These are phyloP conservation scores for Lyophyllum atratum DNA, from an alignment of 768 basidiomycete genomes.

Conservation along the genomic window DNA sequence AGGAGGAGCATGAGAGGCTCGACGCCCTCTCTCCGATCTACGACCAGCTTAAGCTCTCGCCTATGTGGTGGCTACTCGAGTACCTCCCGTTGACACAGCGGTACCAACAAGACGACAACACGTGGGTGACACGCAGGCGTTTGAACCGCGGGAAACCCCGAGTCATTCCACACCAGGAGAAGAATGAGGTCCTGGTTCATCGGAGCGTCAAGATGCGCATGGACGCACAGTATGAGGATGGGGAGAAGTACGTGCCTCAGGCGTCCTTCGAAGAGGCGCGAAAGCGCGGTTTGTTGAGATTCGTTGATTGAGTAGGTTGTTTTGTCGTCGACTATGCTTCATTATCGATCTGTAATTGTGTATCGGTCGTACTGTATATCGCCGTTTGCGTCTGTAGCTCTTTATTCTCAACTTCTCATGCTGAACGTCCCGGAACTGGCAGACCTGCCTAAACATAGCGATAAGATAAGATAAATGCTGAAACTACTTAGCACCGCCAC, in stretches of 20 bases:
- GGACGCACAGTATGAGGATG: slow-evolving; percentile 45
- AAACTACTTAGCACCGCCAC: no score
- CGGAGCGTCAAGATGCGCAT: slow-evolving; percentile 54
- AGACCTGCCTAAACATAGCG: no score
- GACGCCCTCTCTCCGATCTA: slow-evolving; percentile 60
- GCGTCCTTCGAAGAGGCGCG: slow-evolving; percentile 19
- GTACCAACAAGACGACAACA: slow-evolving; percentile 37
- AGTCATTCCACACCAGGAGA: slow-evolving; percentile 41
- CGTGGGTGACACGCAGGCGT: slow-evolving; percentile 36
- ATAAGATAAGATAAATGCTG: no score
- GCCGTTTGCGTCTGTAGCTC: no score
- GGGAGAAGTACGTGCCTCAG: slow-evolving; percentile 30
- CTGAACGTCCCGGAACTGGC: no score
- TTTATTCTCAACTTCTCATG: no score
- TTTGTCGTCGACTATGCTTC: no score
- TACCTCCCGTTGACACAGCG: slow-evolving; percentile 43
- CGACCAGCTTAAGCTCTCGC: slow-evolving; percentile 48
- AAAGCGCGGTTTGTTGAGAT: no score
- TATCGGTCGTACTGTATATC: no score
- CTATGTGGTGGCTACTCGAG: slow-evolving; percentile 75
- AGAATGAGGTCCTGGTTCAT: slow-evolving; percentile 47
- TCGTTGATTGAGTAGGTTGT: no score
- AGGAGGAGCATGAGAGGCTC: slow-evolving; percentile 64
- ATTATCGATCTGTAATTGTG: no score
- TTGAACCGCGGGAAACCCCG: slow-evolving; percentile 38